Evolutionary conservation across 2,329 filamentous ascomycete genomes (phyloP).

Genomic region (Sphaerulina vaccinii): DNA sequence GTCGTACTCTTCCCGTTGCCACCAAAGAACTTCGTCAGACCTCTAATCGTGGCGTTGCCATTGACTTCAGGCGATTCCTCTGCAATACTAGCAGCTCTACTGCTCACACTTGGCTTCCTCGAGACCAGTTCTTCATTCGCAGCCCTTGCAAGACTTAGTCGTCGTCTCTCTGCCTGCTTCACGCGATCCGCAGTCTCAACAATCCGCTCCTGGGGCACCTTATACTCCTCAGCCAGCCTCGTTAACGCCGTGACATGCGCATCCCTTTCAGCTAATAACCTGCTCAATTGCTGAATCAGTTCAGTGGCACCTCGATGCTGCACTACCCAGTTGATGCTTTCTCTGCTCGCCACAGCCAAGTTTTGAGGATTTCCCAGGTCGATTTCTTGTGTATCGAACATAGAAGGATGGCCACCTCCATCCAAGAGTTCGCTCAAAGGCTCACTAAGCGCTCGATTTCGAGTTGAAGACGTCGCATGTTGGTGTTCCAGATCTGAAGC

Average conservation of each 20-base stretch:
- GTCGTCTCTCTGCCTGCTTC: slow-evolving; percentile 32
- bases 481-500: slow-evolving; percentile 10
- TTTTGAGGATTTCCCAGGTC: slow-evolving; percentile 28
- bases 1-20: slow-evolving; percentile 27
- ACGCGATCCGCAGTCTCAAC: slow-evolving; percentile 29
- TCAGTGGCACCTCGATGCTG: slow-evolving; percentile 34
- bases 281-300: slow-evolving; percentile 32
- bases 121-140: slow-evolving; percentile 27
- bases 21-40: slow-evolving; percentile 35
- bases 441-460: slow-evolving; percentile 12
- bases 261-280: slow-evolving; percentile 35
- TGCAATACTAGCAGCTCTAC: slow-evolving; percentile 13
- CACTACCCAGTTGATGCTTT: slow-evolving; percentile 31
- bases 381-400: slow-evolving; percentile 33
- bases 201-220: slow-evolving; percentile 31
- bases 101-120: slow-evolving; percentile 11
- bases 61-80: slow-evolving; percentile 13
- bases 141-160: slow-evolving; percentile 28
- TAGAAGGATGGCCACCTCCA: slow-evolving; percentile 28
- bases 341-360: slow-evolving; percentile 27
- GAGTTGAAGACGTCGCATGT: not conserved
- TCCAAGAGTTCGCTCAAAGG: slow-evolving; percentile 33
- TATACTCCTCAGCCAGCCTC: slow-evolving; percentile 36
- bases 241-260: slow-evolving; percentile 38
- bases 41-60: slow-evolving; percentile 24